These are phyloP conservation scores for Nitzschia putrida DNA, from an alignment of 108 stramenopile genomes.

Conservation along the genomic window DNA sequence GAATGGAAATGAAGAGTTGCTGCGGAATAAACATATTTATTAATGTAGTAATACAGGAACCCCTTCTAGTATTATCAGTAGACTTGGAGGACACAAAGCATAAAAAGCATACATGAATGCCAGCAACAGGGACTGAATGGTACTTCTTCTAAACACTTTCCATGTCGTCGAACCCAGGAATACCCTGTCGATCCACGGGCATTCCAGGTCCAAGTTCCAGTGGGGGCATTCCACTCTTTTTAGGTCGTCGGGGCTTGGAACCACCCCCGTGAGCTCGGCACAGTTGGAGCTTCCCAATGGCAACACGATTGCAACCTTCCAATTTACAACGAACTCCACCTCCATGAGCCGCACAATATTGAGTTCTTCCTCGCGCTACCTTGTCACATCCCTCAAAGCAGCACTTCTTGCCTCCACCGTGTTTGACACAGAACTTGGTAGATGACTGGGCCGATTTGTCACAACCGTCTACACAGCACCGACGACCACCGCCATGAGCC, in stretches of 20 bases:
- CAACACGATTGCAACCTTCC: constrained; percentile 91
- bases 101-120: no score
- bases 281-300: constrained; percentile 90
- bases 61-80: no score
- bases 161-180: constrained; percentile 21
- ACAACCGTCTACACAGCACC: constrained; percentile 86
- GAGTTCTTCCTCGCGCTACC: constrained; percentile 84
- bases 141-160: not conserved
- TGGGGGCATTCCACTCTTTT: not conserved
- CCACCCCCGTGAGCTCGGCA: constrained; percentile 95
- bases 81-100: no score
- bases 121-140: no score
- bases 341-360: constrained; percentile 92
- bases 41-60: no score
- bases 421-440: constrained; percentile 95
- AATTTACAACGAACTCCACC: constrained; percentile 95
- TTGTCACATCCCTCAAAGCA: constrained; percentile 71
- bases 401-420: constrained; percentile 98
- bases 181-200: not conserved
- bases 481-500: constrained; percentile 94
- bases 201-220: not conserved
- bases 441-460: constrained; percentile 94
- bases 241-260: constrained; percentile 21
- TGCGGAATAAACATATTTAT: no score
- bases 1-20: no score